Base-by-base conservation (phyloP, 2,329 filamentous ascomycete genomes). In the Diaporthe batatas region DNA sequence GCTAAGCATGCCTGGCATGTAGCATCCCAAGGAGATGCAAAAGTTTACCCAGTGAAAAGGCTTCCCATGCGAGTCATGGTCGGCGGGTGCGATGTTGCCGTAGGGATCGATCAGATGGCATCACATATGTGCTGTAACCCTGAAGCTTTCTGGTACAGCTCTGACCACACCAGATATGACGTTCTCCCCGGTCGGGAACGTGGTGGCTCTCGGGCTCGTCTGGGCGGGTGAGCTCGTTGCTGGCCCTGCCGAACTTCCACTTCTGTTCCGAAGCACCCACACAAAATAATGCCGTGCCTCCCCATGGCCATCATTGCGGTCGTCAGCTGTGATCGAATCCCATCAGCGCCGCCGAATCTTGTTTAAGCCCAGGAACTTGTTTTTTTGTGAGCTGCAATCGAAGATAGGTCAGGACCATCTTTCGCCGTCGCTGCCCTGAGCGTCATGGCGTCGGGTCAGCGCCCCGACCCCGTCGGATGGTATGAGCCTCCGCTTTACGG, bases 31-130 rank as follows among this genome's bases (percentile, higher is more conserved):
- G 59, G 42, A 34, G 18, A 49, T 23, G 29, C 32, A 53, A 53
- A 67, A 36, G 62, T 67, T 29, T 25, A 25, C 44, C 62, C 62
- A 51, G 29, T 21, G 21, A 53, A 53, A 39, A 53, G 12, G 62
- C 25, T 67, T 39, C 44, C 47, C 11, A 47, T 53, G 62, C 44
- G 62, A 67, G 47, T 67, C 62, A 53, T 67, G 47, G 62, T n/a
- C n/a, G 29, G 44, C 62, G 44, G 62, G 29, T 53, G 62, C 47
- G 23, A 23, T 53, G n/a, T 39, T 53, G 18, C 32, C 47, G 47
- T 39, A 39, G n/a, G 44, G 62, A 67, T 67, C 62, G 62, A 67
- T 65, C 62, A 65, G 62, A 65, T 67, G 47, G 62, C 32, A 53
- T 67, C 44, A 53, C 47, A 53, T 29, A 67, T 67, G 62, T 47